Base-by-base conservation (phyloP, 768 basidiomycete species). In the Lactarius indigo region DNA sequence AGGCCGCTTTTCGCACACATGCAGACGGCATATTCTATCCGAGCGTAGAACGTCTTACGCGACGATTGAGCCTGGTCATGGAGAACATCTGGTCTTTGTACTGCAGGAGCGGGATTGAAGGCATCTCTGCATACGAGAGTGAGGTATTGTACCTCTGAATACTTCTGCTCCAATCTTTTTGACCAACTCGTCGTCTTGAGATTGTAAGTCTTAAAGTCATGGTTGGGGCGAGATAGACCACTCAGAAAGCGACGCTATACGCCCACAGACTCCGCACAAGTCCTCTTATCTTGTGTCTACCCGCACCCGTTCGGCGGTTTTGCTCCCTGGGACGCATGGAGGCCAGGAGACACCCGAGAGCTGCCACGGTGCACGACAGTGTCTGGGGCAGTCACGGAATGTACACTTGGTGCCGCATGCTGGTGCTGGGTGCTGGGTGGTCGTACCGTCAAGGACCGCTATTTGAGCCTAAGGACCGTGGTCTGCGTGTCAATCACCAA, bases 401-500 rank as follows among this genome's bases (percentile, higher is more conserved):
- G 57, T 50, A 63, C 26, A 28, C 23, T 6, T 35, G 58, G 57
- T 63, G 61, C 50, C 13, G 37, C 37, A 15, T 39, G 37, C 37
- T 37, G 37, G 58, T 63, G 65, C 61, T 37, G 65, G 1, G 65
- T 26, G 37, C 12, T 54, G 23, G 33, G 13, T 13, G 10, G 37
- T 39, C 37, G 37, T 15, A 10, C 37, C 15, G 15, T 62, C 44
- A 31, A 20, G n/a, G 52, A 44, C 20, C 39, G 31, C 39, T 17
- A 37, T 33, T 41, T 23, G 28, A 26, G 12, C n/a, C 23, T 26
- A 5, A 35, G 61, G 18, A 31, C 57, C 50, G 57, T 63, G 8
- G 23, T 66, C 44, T 42, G 61, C 50, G 50, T 58, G 18, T 54
- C 17, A 57, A 58, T 31, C 58, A 62, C 12, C 61, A 66, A 15